Evolutionary conservation across 73 alveolate genomes (phyloP).

Genomic region (Tetrahymena thermophila): DNA sequence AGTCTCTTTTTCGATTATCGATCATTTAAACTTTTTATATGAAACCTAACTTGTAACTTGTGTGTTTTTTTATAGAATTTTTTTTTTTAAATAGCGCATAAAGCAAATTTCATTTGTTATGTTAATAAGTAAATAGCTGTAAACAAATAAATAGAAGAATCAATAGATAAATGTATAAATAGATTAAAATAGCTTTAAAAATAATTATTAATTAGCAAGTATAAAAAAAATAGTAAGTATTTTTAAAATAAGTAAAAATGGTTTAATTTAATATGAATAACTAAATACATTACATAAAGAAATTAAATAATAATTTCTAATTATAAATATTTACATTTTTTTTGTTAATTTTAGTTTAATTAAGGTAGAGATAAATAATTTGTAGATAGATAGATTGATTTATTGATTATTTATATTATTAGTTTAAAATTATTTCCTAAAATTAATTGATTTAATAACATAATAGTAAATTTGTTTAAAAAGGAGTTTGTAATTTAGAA

Average conservation of each 20-base stretch:
- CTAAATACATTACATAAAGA: not conserved
- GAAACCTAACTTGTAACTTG: not conserved
- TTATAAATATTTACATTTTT: not conserved
- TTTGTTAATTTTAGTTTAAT: not conserved
- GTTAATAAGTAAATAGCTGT: not conserved
- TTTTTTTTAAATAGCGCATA: not conserved
- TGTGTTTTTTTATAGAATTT: not conserved
- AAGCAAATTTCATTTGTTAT: not conserved
- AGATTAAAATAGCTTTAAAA: too few species aligned
- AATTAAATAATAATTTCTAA: too few species aligned
- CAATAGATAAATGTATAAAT: too few species aligned
- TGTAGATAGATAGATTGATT: too few species aligned
- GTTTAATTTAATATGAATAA: too few species aligned
- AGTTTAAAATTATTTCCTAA: not conserved
- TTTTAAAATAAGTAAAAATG: not conserved
- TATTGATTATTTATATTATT: not conserved
- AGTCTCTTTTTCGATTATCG: not conserved
- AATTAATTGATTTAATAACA: not conserved
- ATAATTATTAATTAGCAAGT: too few species aligned
- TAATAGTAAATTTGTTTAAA: too few species aligned
- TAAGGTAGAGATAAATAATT: too few species aligned
- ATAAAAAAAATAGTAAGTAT: too few species aligned
- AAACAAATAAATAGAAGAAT: not conserved
- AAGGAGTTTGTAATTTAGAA: not conserved
- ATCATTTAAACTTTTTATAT: too few species aligned